Evolutionary conservation across 495 filamentous ascomycete genomes (phyloP).

Genomic region (Neurospora terricola): DNA sequence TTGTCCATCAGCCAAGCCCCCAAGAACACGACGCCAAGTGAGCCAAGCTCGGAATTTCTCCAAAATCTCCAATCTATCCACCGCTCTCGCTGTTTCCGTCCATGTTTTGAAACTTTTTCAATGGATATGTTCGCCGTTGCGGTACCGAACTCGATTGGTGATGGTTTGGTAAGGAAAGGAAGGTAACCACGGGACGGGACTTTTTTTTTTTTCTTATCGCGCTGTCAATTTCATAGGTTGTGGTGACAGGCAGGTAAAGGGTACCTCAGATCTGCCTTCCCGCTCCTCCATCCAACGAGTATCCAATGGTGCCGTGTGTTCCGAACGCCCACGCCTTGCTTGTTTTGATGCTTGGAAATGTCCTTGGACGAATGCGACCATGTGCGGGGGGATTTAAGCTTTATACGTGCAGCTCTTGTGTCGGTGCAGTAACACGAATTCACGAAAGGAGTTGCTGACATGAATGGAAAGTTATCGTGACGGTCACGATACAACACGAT

Average conservation of each 20-base stretch:
- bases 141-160: not conserved
- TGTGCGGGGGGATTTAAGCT: not conserved
- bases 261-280: not conserved
- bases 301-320: not conserved
- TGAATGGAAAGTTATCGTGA: not conserved
- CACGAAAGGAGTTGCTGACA: not conserved
- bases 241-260: not conserved
- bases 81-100: not conserved
- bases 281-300: not conserved
- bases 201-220: not conserved
- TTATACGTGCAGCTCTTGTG: not conserved
- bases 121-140: not conserved
- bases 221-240: not conserved
- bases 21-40: not conserved
- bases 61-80: not conserved
- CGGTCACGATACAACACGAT: not conserved
- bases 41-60: not conserved
- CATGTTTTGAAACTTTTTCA: not conserved
- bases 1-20: not conserved
- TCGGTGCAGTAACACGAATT: not conserved
- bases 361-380: not conserved
- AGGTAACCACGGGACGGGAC: too few species aligned
- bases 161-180: not conserved
- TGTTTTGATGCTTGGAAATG: not conserved
- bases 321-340: not conserved